Percentiles rank a stretch among this genome's conserved stretches.
Evolutionary conservation across 2,329 filamentous ascomycete genomes (phyloP).

Genomic region (Coleophoma crateriformis): DNA sequence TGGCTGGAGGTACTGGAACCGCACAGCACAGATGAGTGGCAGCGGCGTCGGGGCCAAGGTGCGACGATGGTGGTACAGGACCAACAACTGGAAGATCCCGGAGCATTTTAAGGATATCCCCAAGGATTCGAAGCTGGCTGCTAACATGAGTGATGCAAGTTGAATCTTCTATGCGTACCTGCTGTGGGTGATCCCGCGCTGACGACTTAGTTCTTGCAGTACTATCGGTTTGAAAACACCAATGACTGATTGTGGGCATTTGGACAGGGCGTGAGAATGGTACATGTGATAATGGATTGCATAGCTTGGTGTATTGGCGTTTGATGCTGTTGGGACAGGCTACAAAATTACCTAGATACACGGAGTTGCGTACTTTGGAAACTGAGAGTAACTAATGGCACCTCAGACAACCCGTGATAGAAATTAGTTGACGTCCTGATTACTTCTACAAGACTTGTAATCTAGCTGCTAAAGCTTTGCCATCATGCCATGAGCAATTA

Average conservation of each 20-base stretch:
- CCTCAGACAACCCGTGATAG: no score
- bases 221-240: neutral
- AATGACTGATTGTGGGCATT: neutral
- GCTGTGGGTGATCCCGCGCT: neutral
- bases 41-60: constrained; percentile 70
- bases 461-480: no score
- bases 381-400: no score
- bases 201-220: neutral
- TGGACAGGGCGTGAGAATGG: neutral
- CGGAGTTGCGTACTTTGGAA: no score
- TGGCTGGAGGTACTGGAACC: constrained; percentile 90
- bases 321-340: no score
- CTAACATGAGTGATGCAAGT: constrained; percentile 37
- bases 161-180: constrained; percentile 1
- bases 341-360: no score
- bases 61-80: constrained; percentile 89
- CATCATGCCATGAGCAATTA: no score
- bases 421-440: no score
- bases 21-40: constrained; percentile 69
- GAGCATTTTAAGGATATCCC: constrained; percentile 13
- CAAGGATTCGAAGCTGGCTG: constrained; percentile 25
- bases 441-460: no score
- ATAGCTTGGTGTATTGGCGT: no score
- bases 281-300: no score
- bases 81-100: constrained; percentile 84